Base-by-base conservation (phyloP, 1,284 basidiomycete species). In the Microbotryomycetes sp. region DNA sequence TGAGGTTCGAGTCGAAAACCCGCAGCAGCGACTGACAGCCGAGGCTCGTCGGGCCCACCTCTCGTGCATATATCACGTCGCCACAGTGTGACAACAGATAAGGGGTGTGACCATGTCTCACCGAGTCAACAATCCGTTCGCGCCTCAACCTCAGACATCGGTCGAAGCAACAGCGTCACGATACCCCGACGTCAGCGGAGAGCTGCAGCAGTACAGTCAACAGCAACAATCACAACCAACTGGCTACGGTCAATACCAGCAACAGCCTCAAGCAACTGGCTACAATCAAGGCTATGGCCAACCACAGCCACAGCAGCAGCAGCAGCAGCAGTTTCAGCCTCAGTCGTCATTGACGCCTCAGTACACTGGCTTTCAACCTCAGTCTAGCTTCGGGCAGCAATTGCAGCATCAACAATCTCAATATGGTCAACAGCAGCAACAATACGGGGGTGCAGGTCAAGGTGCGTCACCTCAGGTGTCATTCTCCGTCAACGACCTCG, bases 101-200 rank as follows among this genome's bases (percentile, higher is more conserved):
- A n/a, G n/a, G n/a, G n/a, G n/a, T n/a, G n/a, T n/a, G n/a, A n/a
- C n/a, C 36, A 42, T 42, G 36, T 42, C 36, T 9, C 36, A 42
- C 36, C 36, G 19, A n/a, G 51, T 60, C 45, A 66, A 66, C 56
- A 66, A 66, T 42, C 65, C 65, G 15, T 66, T 66, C n/a, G 61
- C 52, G 1, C 26, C 16, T 5, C 26, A 46, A 4, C 59, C 54
- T 1, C 45, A 26, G 32, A 50, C 56, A 3, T 42, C 58, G 15
- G 50, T 64, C 26, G 42, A 58, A 3, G 28, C 54, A 12, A 55
- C 65, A 5, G 63, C 63, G 1, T 32, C 59, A 12, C 59, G 63
- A 3, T 64, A 58, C 60, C 62, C 63, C 12, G 57, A 61, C 56
- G 55, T 64, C 54, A 15, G 16, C 42, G 36, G 52, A 12, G 58